Conservation (phyloP, 371 early-diverging fungal genomes). For the Mycotypha africana region DNA sequence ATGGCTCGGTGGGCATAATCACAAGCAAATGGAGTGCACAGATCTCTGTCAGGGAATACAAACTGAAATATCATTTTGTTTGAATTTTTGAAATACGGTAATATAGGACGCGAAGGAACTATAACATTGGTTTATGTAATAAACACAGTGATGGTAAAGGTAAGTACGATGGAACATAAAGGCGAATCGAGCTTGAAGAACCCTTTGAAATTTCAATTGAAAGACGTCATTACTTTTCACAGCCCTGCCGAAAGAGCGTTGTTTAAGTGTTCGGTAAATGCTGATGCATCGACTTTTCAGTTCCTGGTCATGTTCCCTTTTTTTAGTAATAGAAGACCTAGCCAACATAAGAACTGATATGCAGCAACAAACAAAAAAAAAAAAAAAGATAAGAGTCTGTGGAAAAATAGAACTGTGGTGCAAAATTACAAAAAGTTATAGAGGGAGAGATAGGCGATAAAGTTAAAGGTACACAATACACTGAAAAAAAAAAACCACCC, state of each 20-base stretch:
- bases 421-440: no score
- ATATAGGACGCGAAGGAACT: constrained; percentile 9
- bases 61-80: constrained; percentile 11
- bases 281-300: no score
- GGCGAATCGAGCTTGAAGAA: neutral
- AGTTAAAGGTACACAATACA: no score
- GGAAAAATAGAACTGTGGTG: no score
- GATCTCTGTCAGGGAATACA: constrained; percentile 11
- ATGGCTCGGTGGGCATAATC: constrained; percentile 11
- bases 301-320: no score
- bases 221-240: no score
- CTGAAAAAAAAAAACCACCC: no score
- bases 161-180: neutral
- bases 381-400: no score
- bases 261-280: neutral
- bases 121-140: neutral
- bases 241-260: constrained; percentile 5
- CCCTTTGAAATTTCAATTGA: no score
- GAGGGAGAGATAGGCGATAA: no score
- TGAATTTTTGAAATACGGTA: constrained; percentile 5
- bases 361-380: no score
- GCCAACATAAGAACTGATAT: neutral
- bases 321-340: neutral
- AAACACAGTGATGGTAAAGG: neutral
- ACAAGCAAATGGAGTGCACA: constrained; percentile 10